phyloP scores from a whole-genome alignment of 2,329 filamentous ascomycete species.

The Aspergillus brasiliensis region DNA sequence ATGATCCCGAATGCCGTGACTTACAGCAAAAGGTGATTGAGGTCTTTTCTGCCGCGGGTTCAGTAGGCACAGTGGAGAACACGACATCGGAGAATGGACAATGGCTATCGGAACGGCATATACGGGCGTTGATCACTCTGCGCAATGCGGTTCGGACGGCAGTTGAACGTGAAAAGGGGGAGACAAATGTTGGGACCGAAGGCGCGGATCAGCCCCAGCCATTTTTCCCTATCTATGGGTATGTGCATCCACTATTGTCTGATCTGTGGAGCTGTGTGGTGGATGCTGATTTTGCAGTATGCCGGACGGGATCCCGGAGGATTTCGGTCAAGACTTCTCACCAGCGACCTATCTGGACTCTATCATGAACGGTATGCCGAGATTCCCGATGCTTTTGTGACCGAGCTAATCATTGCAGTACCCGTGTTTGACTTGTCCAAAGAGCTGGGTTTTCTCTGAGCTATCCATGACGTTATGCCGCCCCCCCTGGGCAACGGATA shows the following conservation, averaged over 20 bases:
- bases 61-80: conserved; percentile 11
- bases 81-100: conserved; percentile 23
- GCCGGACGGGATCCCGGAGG: conserved; percentile 19
- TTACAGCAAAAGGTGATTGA: conserved; percentile 35
- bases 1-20: conserved; percentile 31
- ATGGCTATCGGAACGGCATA: conserved; percentile 34
- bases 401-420: conserved; percentile 14
- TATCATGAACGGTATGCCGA: conserved; percentile 31
- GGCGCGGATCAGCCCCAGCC: background rate
- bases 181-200: background rate
- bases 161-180: conserved; percentile 18
- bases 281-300: conserved; percentile 11
- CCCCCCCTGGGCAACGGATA: background rate
- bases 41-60: conserved; percentile 29
- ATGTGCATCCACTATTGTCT: conserved; percentile 1
- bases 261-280: background rate
- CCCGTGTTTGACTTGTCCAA: conserved; percentile 28
- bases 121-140: conserved; percentile 31
- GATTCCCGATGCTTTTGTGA: background rate
- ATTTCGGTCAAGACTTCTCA: conserved; percentile 22
- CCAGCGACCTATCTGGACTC: conserved; percentile 32
- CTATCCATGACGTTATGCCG: background rate
- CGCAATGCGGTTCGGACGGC: conserved; percentile 22
- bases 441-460: conserved; percentile 7
- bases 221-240: background rate